Percentiles rank a stretch among this genome's conserved stretches.
These are phyloP conservation scores for Calonectria ilicicola DNA, from an alignment of 2,329 filamentous ascomycete genomes.

Conservation along the genomic window DNA sequence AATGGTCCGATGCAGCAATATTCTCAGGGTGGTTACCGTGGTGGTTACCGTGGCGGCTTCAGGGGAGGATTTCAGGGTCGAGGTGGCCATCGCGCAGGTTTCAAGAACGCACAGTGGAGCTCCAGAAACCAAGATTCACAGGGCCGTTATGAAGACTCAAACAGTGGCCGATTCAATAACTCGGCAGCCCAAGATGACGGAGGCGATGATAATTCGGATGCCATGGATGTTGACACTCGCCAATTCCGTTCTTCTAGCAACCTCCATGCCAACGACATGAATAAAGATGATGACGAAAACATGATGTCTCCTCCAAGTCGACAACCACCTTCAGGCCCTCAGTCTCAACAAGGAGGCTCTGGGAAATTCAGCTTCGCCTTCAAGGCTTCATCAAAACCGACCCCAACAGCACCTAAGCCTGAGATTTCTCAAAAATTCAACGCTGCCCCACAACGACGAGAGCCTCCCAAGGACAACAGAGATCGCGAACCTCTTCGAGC, in stretches of 20 bases:
- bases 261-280: conserved; percentile 12
- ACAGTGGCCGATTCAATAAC: conserved; percentile 33
- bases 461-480: conserved; percentile 41
- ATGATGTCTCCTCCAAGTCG: conserved; percentile 68
- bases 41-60: conserved; percentile 66
- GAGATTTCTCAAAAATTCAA: conserved; percentile 79
- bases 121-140: conserved; percentile 49
- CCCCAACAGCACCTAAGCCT: conserved; percentile 69
- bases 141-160: conserved; percentile 37
- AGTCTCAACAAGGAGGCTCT: conserved; percentile 57
- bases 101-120: conserved; percentile 79
- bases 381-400: conserved; percentile 76
- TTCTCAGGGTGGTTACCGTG: conserved; percentile 59
- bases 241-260: conserved; percentile 43
- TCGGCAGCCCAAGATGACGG: conserved; percentile 24
- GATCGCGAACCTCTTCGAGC: conserved; percentile 62
- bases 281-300: conserved; percentile 58
- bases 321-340: conserved; percentile 65
- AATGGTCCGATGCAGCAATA: conserved; percentile 69
- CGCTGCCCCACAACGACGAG: conserved; percentile 66
- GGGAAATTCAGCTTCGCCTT: conserved; percentile 95
- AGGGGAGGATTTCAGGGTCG: conserved; percentile 69
- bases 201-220: conserved; percentile 27
- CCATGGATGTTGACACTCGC: conserved; percentile 31
- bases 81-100: conserved; percentile 70